These are phyloP conservation scores for Sporothrix variecibatus DNA, from an alignment of 2,329 filamentous ascomycete species.

Conservation along the genomic window DNA sequence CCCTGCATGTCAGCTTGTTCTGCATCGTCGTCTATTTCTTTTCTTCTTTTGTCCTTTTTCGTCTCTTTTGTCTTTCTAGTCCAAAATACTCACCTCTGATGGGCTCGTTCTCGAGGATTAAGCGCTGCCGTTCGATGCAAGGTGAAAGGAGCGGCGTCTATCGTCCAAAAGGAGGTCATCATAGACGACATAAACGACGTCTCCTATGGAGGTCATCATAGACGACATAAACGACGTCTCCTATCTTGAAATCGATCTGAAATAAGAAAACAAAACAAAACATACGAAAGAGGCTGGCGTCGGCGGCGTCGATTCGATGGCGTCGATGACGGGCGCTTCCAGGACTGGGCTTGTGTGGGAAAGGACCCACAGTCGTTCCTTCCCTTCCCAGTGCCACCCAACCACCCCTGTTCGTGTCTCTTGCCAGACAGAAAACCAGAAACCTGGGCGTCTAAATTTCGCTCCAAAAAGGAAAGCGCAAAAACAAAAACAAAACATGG, in stretches of 20 bases:
- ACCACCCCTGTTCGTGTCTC: neutral
- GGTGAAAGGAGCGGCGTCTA: constrained; percentile 4
- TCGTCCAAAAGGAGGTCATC: neutral
- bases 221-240: constrained; percentile 1
- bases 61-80: neutral
- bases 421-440: too few relatives aligned
- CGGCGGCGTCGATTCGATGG: neutral
- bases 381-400: neutral
- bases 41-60: neutral
- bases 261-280: neutral
- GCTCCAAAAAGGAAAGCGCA: constrained; percentile 9
- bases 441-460: constrained; percentile 2
- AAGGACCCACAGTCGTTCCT: neutral
- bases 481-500: neutral
- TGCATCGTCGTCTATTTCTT: neutral
- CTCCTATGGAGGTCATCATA: neutral
- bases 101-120: neutral
- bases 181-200: constrained; percentile 1
- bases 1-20: neutral
- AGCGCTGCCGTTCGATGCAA: constrained; percentile 10
- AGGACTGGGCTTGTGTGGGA: neutral
- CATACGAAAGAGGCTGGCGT: neutral
- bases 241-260: neutral
- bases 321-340: constrained; percentile 2
- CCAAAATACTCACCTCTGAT: neutral